A percentile compares a stretch with the other conserved stretches of the same genome.
Conservation (phyloP, 805 yeast genomes). For the Myxozyma neotropica region DNA sequence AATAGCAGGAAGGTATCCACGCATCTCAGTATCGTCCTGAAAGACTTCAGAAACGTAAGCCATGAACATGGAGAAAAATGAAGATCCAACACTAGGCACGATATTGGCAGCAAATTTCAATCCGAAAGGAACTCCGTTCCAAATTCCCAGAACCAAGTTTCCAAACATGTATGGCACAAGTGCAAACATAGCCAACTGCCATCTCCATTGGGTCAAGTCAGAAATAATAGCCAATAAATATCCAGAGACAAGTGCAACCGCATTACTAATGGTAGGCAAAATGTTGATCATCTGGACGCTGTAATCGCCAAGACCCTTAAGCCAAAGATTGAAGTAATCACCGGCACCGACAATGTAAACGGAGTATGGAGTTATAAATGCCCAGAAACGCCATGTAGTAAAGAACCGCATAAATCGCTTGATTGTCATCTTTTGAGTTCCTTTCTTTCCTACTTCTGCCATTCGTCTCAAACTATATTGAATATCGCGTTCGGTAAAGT, state of each 20-base stretch:
- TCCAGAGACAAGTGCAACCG: slow-evolving; percentile 39
- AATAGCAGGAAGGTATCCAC: slow-evolving; percentile 41
- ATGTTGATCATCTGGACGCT: slow-evolving; percentile 39
- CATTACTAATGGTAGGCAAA: slow-evolving; percentile 44
- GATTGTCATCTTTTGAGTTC: slow-evolving; percentile 24
- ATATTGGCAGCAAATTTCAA: slow-evolving; percentile 30
- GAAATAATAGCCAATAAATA: slow-evolving; percentile 40
- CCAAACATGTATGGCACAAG: slow-evolving; percentile 27
- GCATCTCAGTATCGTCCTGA: slow-evolving; percentile 41
- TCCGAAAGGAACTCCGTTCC: slow-evolving; percentile 28
- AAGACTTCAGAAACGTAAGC: slow-evolving; percentile 38
- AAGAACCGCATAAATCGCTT: slow-evolving; percentile 22
- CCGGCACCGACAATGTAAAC: slow-evolving; percentile 29
- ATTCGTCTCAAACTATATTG: slow-evolving; percentile 21
- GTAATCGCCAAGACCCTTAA: slow-evolving; percentile 36
- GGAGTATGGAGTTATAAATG: slow-evolving; percentile 24
- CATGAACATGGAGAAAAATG: slow-evolving; percentile 27
- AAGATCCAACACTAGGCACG: slow-evolving; percentile 24
- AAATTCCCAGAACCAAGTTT: slow-evolving; percentile 28
- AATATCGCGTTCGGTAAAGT: slow-evolving; percentile 43
- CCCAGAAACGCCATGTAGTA: slow-evolving; percentile 28
- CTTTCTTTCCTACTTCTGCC: slow-evolving; percentile 20
- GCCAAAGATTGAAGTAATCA: slow-evolving; percentile 38
- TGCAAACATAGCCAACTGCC: slow-evolving; percentile 33
- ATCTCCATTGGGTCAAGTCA: slow-evolving; percentile 41